phyloP scores from a whole-genome alignment of 768 basidiomycete species.

The Boletus speciosus region DNA sequence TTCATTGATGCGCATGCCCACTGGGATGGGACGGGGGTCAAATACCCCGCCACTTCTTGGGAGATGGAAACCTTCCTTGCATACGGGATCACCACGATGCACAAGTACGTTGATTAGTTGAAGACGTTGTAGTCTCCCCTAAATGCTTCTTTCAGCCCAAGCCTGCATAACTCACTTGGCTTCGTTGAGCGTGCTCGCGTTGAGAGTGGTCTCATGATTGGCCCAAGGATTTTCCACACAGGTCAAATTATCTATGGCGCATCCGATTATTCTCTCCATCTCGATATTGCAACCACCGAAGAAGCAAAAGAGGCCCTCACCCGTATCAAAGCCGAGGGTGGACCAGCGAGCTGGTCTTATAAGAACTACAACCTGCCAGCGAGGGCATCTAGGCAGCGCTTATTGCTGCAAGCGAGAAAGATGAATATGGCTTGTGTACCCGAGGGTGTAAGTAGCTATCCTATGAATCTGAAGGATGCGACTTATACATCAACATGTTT shows the following conservation, averaged over 20 bases:
- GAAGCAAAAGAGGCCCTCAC: slow-evolving; percentile 65
- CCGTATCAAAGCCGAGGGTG: slow-evolving; percentile 71
- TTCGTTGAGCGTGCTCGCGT: slow-evolving; percentile 65
- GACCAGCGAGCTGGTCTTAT: slow-evolving; percentile 66
- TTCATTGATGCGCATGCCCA: slow-evolving; percentile 79
- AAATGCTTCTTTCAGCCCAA: slow-evolving; percentile 45
- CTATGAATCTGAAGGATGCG: neutral
- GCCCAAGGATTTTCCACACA: slow-evolving; percentile 70
- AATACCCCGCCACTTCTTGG: slow-evolving; percentile 66
- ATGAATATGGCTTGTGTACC: slow-evolving; percentile 70
- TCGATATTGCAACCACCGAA: slow-evolving; percentile 56
- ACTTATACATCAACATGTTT: neutral
- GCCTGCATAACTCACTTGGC: slow-evolving; percentile 56
- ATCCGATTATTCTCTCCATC: slow-evolving; percentile 53
- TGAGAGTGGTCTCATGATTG: slow-evolving; percentile 65
- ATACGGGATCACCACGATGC: slow-evolving; percentile 72
- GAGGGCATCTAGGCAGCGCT: slow-evolving; percentile 63
- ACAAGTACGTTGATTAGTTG: slow-evolving; percentile 49
- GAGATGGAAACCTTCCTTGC: slow-evolving; percentile 73
- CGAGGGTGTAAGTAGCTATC: slow-evolving; percentile 48
- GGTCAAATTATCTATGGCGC: slow-evolving; percentile 53
- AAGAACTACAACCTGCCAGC: slow-evolving; percentile 76
- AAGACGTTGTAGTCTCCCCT: neutral
- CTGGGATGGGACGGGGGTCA: slow-evolving; percentile 53
- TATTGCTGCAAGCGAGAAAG: slow-evolving; percentile 58